Base-by-base conservation (phyloP, 1,139 yeast species). In the Blastobotrys malaysiensis region DNA sequence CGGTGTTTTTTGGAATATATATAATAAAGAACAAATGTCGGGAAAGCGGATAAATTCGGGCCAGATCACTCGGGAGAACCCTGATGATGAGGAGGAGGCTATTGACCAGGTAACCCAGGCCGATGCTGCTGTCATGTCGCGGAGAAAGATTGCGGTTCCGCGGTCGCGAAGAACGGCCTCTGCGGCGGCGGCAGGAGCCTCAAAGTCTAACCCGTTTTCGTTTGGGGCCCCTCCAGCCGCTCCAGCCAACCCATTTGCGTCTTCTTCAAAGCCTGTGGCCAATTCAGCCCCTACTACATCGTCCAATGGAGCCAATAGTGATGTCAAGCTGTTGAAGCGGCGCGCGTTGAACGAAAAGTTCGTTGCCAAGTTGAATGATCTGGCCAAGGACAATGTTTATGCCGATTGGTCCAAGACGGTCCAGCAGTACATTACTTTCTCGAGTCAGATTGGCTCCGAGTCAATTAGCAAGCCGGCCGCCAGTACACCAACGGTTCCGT, bases 321-420 rank as follows among this genome's bases (percentile, higher is more conserved):
- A 49, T 27, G 54, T 52, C 2, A 52, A 52, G 49, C 50, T 55
- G 18, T 50, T 68, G 21, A 59, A 60, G 27, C 54, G 57, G 36
- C 62, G 65, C 6, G 95, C 96, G 0, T 76, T 89, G 65, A 88
- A 88, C 67, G 79, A 80, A 22, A 81, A 78, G 57, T 86, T 89
- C 61, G 71, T 80, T 26, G 75, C 76, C 19, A 74, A 81, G 27
- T 68, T 89, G 49, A 72, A 72, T 39, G 70, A 73, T 39, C 72
- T 79, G 24, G 69, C 77, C 48, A 62, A 65, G 1, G 70, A 73
- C 2, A 79, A 81, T 57, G 77, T 84, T 0, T 73, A 81, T 19
- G 84, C 80, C 0, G 82, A 87, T 62, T 80, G 87, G 65, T 71
- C 81, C 0, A 74, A 80, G 6, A 70, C 83, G 14, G 77, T 85